Base-by-base conservation (phyloP, 1,284 basidiomycete species). In the Rhodotorula sp. region DNA sequence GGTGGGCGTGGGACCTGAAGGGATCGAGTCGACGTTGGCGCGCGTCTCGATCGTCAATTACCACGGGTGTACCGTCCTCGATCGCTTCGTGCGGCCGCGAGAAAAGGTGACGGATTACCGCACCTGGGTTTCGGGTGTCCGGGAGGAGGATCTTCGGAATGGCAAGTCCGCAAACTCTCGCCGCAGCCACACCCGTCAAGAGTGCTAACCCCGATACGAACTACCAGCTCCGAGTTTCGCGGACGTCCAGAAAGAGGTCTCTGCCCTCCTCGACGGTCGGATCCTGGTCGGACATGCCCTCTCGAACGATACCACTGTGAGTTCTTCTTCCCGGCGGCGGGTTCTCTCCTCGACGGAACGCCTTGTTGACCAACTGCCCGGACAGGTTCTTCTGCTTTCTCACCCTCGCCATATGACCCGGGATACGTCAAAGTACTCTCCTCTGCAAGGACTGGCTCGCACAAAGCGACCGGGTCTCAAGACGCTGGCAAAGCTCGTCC, bases 261-360 rank as follows among this genome's bases (percentile, higher is more conserved):
- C 93, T 0, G 88, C 87, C 43, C 78, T 98, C 21, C 81, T 97
- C 26, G 87, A 91, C 73, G 92, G 90, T 67, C 86, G 89, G 61
- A 87, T 97, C 51, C 81, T 99, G n/a, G 86, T 99, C 10, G 97
- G 96, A 1, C 96, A 99, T 80, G 95, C 96, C 0, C 85, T 99
- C 12, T 86, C 90, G 77, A 95, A 99, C 78, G 96, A 99, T 83
- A 84, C 97, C 31, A 91, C 92, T 83, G 92, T 90, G 70, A 60
- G 84, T 75, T 12, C 7, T 58, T 21, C 52, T 29, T 59, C 5
- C 34, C 51, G 0, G 43, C 5, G 43, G 15, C 43, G 34, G 20
- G 1, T 18, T 49, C 31, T 16, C 47, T 64, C 39, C 23, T 18
- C 16, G 5, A 15, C 59, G 21, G 51, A 21, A 54, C 2, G 14